Base-by-base conservation (phyloP, 2,329 filamentous ascomycete genomes). In the Davidsoniella australis region DNA sequence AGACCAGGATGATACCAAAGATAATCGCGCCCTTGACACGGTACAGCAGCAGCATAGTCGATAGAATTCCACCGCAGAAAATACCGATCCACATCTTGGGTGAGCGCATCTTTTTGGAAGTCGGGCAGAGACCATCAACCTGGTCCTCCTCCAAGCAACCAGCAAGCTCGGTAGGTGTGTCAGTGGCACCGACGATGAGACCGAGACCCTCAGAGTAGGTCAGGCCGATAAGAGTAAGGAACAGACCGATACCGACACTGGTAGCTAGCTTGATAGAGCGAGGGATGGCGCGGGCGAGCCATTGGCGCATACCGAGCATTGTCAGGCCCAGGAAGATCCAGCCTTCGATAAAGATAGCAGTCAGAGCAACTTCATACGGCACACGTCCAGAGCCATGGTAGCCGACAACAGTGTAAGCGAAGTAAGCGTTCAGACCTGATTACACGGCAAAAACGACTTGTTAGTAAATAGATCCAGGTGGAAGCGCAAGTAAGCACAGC, bases 41-140 rank as follows among this genome's bases (percentile, higher is more conserved):
- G 63, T 86, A 93, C 68, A 88, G 75, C 79, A 89, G 83, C 48
- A 93, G 67, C 55, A 91, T 66, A 29, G 80, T 80, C 1, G 85
- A 93, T 45, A 93, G 66, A 55, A 93, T 72, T 53, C 85, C 85
- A 41, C 85, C 85, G 56, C 82, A 84, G 68, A 93, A 91, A 57
- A 93, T 87, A 37, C 85, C 86, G 47, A 93, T 72, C 86, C 86
- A 94, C 75, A 93, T 76, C 20, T 80, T 77, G 1, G 85, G 83
- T 58, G 74, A 85, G 53, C 84, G 77, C 85, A 94, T 89, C 71
- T 87, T 87, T 49, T 74, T 68, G 36, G 59, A 64, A 45, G 68
- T 66, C 0, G 75, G 73, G 61, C 55, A 91, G 5, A 75, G 58
- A 8, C 80, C 81, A 41, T 62, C 58, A 18, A 57, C 57, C 4